These are phyloP conservation scores for Trametes polyzona DNA, from an alignment of 1,284 basidiomycete species.

Conservation along the genomic window DNA sequence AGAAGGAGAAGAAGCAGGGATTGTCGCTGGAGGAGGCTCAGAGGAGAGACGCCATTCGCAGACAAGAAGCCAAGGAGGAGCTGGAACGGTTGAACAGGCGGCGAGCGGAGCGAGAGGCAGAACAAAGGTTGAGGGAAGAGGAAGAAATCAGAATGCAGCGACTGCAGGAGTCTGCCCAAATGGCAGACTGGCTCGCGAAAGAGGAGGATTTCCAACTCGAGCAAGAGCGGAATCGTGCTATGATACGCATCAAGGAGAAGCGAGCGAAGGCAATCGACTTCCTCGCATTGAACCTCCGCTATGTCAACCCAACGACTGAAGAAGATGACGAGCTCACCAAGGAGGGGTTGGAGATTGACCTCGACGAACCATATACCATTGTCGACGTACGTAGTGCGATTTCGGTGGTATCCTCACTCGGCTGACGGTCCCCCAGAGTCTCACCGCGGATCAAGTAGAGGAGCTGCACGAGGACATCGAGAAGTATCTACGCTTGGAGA, in stretches of 20 bases:
- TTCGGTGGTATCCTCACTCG: not conserved
- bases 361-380: conserved; percentile 97
- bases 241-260: conserved; percentile 94
- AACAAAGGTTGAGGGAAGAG: conserved; percentile 87
- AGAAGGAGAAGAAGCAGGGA: conserved; percentile 92
- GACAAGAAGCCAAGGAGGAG: conserved; percentile 94
- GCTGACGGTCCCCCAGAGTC: conserved; percentile 60
- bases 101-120: conserved; percentile 91
- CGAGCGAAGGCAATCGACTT: conserved; percentile 96
- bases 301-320: conserved; percentile 71
- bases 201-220: conserved; percentile 98
- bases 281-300: conserved; percentile 90
- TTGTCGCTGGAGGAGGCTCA: conserved; percentile 82
- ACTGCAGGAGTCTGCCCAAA: conserved; percentile 91
- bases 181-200: conserved; percentile 97
- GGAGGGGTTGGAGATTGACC: conserved; percentile 93
- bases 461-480: conserved; percentile 96
- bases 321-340: conserved; percentile 70
- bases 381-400: conserved; percentile 71
- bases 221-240: conserved; percentile 89
- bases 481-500: conserved; percentile 88
- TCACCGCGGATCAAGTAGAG: conserved; percentile 86
- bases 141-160: conserved; percentile 90
- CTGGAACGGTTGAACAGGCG: conserved; percentile 89
- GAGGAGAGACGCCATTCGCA: conserved; percentile 77